Evolutionary conservation across 768 basidiomycete species (phyloP), one percentile per base, ranked within the genome.

Genomic region (Phanerochaete carnosa): DNA sequence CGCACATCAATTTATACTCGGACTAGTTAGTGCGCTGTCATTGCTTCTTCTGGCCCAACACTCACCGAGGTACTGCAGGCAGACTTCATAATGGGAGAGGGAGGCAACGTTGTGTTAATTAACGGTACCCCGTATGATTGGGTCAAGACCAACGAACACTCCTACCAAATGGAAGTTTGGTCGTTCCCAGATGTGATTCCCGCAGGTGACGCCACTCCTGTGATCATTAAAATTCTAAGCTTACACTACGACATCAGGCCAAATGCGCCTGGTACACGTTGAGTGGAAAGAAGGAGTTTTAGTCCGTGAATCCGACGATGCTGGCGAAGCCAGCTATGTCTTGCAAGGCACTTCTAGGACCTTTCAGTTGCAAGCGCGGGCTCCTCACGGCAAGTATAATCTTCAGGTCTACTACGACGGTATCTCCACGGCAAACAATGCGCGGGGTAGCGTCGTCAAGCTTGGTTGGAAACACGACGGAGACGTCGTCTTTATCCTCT

Each of bases 151-250:
- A 13, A 43, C 16, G 25, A 15, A 4, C 43, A 55, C 23, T 46
- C 43, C 45, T 47, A 61, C 30, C 60, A 61, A 35, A 61, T 61
- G 60, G 35, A 61, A 22, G 43, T 45, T 6, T 61, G 60, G 60
- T 28, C 26, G 19, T 61, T 61, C 25, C 45, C 52, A 19, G 49
- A 57, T 25, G 33, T 47, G 3, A 37, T 61, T 22, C 60, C 60
- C 11, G 54, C 52, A 55, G 53, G 60, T 61, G 28, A 12, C 30
- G 35, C 22, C 3, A 8, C 26, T 35, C 15, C 8, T 37, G 28
- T 15, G 7, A 7, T 35, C 16, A 43, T 19, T 8, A 9, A 19
- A 43, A 19, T n/a, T 51, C 12, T 28, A 2, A 16, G 8, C 8
- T 52, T 19, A 52, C 32, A 12, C 25, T 51, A 29, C 6, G 13